Conservation (phyloP, 176 grass and related monocot genomes). For the Bothriochloa decipiens region DNA sequence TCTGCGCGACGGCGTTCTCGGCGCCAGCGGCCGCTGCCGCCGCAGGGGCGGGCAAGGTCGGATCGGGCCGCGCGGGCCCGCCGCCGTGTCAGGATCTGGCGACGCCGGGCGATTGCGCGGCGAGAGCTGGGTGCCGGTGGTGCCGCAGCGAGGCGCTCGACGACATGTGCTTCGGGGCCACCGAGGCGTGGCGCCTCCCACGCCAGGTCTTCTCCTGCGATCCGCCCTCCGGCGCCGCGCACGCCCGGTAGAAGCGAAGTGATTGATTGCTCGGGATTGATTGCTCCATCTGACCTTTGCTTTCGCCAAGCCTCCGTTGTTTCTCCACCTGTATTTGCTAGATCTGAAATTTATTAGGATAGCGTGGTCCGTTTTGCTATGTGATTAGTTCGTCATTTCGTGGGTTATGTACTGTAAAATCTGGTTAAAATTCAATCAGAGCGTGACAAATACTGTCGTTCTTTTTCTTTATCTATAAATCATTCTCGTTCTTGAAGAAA, state of each 20-base stretch:
- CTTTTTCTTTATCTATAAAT: too few relatives aligned
- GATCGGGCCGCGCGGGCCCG: not conserved
- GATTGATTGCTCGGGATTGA: not conserved
- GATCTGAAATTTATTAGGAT: not conserved
- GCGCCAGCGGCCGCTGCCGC: not conserved
- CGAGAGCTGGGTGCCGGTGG: constrained; percentile 66
- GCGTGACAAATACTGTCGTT: not conserved
- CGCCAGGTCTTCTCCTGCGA: constrained; percentile 80
- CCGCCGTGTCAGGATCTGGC: constrained; percentile 59
- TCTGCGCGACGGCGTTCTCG: constrained; percentile 14
- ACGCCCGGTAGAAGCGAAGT: constrained; percentile 2
- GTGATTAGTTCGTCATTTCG: not conserved
- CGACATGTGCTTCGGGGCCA: constrained; percentile 89
- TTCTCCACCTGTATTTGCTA: not conserved
- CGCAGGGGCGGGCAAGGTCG: not conserved
- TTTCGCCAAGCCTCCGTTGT: not conserved
- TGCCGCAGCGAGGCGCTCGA: constrained; percentile 84
- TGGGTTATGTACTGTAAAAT: not conserved
- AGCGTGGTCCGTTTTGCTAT: not conserved
- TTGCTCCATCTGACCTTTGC: not conserved
- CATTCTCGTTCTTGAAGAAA: not conserved
- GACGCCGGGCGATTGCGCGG: constrained; percentile 50
- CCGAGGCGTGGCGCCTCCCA: constrained; percentile 86
- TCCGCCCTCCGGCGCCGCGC: constrained; percentile 20
- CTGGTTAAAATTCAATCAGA: not conserved